A percentile compares a stretch with the other conserved stretches of the same genome.
These are phyloP conservation scores for Sphaerulina vaccinii DNA, from an alignment of 2,329 filamentous ascomycete genomes.

Conservation along the genomic window DNA sequence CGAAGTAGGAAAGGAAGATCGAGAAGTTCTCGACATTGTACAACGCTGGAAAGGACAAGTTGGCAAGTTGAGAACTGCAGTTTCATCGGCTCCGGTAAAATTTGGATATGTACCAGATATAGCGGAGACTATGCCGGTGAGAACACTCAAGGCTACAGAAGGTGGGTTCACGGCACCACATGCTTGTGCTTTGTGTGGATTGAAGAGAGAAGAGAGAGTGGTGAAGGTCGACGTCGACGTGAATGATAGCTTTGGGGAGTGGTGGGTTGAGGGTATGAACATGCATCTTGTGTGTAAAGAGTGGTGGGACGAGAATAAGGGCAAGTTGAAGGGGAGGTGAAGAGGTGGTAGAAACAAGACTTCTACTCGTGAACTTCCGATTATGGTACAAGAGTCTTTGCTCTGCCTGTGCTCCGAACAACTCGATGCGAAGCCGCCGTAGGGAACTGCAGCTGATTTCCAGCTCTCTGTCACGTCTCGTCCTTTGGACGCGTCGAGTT, in stretches of 20 bases:
- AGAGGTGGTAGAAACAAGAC: slow-evolving; percentile 1
- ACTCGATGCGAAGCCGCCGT: too few relatives aligned
- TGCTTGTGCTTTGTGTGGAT: slow-evolving; percentile 79
- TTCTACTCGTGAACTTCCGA: too few relatives aligned
- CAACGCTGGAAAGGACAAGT: slow-evolving; percentile 72
- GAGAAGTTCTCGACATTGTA: slow-evolving; percentile 77
- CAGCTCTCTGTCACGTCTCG: too few relatives aligned
- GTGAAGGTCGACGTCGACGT: slow-evolving; percentile 71
- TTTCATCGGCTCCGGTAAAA: slow-evolving; percentile 58
- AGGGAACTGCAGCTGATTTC: too few relatives aligned
- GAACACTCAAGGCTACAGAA: slow-evolving; percentile 59
- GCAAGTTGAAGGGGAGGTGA: slow-evolving; percentile 54
- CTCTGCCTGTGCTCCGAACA: too few relatives aligned
- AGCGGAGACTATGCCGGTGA: slow-evolving; percentile 65
- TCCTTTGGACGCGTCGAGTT: too few relatives aligned
- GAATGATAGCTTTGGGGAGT: slow-evolving; percentile 91
- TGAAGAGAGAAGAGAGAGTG: slow-evolving; percentile 84
- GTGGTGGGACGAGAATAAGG: slow-evolving; percentile 81
- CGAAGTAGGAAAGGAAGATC: slow-evolving; percentile 78
- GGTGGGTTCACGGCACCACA: slow-evolving; percentile 72
- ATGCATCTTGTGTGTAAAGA: slow-evolving; percentile 64
- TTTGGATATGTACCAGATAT: slow-evolving; percentile 64
- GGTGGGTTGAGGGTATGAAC: slow-evolving; percentile 74
- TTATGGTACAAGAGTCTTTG: too few relatives aligned
- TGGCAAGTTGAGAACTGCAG: slow-evolving; percentile 69